Percentiles rank a stretch among this genome's conserved stretches.
Evolutionary conservation across 2,329 filamentous ascomycete genomes (phyloP).

Genomic region (Penicillium sp.): DNA sequence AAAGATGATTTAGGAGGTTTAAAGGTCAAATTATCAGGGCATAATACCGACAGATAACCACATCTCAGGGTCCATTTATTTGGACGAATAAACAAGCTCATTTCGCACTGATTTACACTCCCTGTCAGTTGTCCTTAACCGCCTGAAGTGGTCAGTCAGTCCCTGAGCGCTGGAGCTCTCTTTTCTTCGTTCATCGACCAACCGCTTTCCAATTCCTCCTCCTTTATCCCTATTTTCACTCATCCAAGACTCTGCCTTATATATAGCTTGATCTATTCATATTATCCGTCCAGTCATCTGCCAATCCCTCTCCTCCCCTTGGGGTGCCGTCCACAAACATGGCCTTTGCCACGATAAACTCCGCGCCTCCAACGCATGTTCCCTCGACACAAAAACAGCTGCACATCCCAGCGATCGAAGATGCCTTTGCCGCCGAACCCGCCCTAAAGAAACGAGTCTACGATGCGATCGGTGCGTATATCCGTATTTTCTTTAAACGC

Average conservation of each 20-base stretch:
- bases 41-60: background rate
- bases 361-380: slow-evolving; percentile 23
- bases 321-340: slow-evolving; percentile 30
- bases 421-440: slow-evolving; percentile 46
- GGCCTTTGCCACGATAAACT: slow-evolving; percentile 46
- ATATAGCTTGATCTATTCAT: slow-evolving; percentile 2
- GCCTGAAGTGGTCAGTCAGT: background rate
- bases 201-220: background rate
- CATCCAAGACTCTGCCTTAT: background rate
- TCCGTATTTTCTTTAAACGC: slow-evolving; percentile 14
- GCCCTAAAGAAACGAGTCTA: slow-evolving; percentile 47
- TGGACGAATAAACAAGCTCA: slow-evolving; percentile 8
- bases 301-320: slow-evolving; percentile 2
- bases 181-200: background rate
- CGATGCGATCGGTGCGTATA: slow-evolving; percentile 48
- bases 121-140: background rate
- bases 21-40: background rate
- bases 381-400: background rate
- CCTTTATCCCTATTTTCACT: slow-evolving; percentile 3
- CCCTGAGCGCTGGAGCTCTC: background rate
- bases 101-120: background rate
- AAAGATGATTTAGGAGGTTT: background rate
- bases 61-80: slow-evolving; percentile 8
- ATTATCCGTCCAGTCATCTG: background rate
- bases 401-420: slow-evolving; percentile 41